Evolutionary conservation across 2,329 filamentous ascomycete species (phyloP), one percentile per base, ranked within the genome.

Genomic region (Ascochyta fabae): DNA sequence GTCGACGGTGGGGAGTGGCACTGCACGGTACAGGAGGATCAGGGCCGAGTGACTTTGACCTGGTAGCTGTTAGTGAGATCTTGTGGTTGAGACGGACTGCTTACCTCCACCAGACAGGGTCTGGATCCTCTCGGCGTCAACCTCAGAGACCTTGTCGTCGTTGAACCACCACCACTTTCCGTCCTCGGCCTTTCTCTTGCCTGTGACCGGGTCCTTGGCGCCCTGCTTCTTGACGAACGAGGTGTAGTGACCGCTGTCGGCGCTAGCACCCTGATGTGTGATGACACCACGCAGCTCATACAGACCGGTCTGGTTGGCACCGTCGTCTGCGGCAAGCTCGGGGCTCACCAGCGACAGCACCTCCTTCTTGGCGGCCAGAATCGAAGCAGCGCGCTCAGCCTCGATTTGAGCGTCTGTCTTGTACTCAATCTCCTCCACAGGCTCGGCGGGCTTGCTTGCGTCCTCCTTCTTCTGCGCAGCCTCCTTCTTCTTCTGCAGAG

Each of bases 101-200:
- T 75, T 75, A 86, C 92, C 94, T 70, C 96, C 95, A 56, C 95
- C 96, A 46, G 92, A 85, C 47, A 99, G 83, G 3, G 88, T 89
- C 73, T 94, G 90, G 64, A 99, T 96, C 81, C 96, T 95, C 68
- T 98, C 94, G 24, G 86, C 82, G 15, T 91, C 87, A 26, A 99
- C 95, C 80, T 99, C 95, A 13, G 89, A 87, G 31, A 99, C 95
- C 80, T 92, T 96, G 73, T 99, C 94, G 70, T 99, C 95, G 76
- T 99, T 98, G 84, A 99, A 99, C 94, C 95, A 99, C 94, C 95
- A 99, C 95, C 95, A 99, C 69, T 92, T 96, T 65, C 91, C 92
- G 71, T 96, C 92, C 72, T 96, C 92, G 70, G 90, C 87, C 49
- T 85, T 86, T 68, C 86, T 82, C 80, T 92, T 91, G 64, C 91